A percentile compares a stretch with the other conserved stretches of the same genome.
phyloP scores from a whole-genome alignment of 768 basidiomycete species.

The Suillus lakei region DNA sequence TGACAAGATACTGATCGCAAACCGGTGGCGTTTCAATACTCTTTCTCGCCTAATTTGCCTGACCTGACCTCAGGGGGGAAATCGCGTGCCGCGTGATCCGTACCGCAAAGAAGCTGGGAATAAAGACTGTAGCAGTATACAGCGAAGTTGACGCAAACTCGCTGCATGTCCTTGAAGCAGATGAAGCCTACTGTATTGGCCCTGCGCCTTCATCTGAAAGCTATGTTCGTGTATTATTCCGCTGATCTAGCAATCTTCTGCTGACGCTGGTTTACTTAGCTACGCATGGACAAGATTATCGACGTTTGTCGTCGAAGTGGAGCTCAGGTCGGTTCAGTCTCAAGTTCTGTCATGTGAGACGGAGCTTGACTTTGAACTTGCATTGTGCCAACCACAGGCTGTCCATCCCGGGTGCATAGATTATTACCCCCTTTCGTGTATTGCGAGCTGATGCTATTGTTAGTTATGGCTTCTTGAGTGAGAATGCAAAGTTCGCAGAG shows the following conservation, averaged over 20 bases:
- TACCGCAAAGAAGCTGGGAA: slow-evolving; percentile 85
- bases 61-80: slow-evolving; percentile 67
- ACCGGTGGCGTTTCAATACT: slow-evolving; percentile 55
- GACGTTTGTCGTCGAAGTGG: slow-evolving; percentile 81
- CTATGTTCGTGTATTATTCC: slow-evolving; percentile 62
- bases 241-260: background rate
- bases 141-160: slow-evolving; percentile 84
- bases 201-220: slow-evolving; percentile 89
- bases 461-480: slow-evolving; percentile 90
- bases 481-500: slow-evolving; percentile 85
- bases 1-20: slow-evolving; percentile 91
- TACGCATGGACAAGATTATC: slow-evolving; percentile 87
- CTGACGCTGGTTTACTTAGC: slow-evolving; percentile 44
- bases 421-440: background rate
- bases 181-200: slow-evolving; percentile 92
- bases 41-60: background rate
- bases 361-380: slow-evolving; percentile 1
- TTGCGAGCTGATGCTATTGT: slow-evolving; percentile 1
- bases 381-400: slow-evolving; percentile 52
- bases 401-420: slow-evolving; percentile 83
- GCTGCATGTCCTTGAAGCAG: slow-evolving; percentile 84
- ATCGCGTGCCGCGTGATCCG: slow-evolving; percentile 96
- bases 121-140: slow-evolving; percentile 91
- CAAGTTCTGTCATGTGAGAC: slow-evolving; percentile 4
- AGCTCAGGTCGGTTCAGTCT: slow-evolving; percentile 66